Conservation (phyloP, 1,284 basidiomycete genomes). For the Trichosporon sp. region DNA sequence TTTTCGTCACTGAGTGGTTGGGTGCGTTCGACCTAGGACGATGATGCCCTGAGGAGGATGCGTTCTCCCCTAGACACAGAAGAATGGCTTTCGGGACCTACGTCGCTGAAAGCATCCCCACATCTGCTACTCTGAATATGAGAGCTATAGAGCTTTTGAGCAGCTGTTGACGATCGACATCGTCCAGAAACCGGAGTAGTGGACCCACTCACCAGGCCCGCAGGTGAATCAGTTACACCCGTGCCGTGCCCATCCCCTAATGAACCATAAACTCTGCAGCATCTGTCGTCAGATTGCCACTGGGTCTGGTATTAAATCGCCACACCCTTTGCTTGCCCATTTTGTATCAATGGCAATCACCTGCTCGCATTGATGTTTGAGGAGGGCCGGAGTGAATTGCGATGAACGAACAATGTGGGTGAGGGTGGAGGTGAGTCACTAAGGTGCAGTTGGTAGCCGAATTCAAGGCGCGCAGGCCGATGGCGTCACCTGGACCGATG, state of each 20-base stretch:
- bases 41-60: too few relatives aligned
- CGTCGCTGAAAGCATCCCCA: too few relatives aligned
- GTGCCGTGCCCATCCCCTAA: background rate
- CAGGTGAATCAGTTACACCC: slow-evolving; percentile 1
- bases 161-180: too few relatives aligned
- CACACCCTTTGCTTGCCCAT: background rate
- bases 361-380: background rate
- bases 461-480: background rate
- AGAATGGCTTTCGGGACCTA: too few relatives aligned
- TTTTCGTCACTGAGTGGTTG: too few relatives aligned
- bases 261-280: background rate
- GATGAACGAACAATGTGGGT: background rate
- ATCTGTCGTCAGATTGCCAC: background rate
- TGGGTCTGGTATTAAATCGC: background rate
- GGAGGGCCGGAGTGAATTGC: background rate
- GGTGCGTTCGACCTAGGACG: too few relatives aligned
- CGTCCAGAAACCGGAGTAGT: too few relatives aligned
- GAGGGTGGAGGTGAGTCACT: background rate
- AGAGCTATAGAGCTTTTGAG: too few relatives aligned
- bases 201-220: background rate
- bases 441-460: background rate
- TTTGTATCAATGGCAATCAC: background rate
- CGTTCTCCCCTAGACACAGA: too few relatives aligned
- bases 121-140: too few relatives aligned
- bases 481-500: background rate